Evolutionary conservation across 2,329 filamentous ascomycete genomes (phyloP).

Genomic region (Stemphylium vesicarium): DNA sequence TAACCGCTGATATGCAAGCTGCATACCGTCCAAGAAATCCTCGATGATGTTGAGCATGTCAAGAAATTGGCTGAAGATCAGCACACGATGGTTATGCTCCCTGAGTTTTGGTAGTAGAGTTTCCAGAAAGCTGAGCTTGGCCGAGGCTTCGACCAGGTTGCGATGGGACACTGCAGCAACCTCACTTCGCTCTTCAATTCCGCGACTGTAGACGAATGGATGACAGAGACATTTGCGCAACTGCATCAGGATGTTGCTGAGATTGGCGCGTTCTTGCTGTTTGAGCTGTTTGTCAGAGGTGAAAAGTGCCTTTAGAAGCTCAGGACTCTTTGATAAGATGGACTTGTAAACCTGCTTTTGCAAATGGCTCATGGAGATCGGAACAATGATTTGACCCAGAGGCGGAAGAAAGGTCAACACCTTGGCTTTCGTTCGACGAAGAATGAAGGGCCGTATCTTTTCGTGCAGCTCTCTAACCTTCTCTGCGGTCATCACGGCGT

Average conservation of each 20-base stretch:
- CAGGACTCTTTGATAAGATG: conserved; percentile 87
- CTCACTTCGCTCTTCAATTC: conserved; percentile 82
- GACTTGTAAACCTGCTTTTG: conserved; percentile 95
- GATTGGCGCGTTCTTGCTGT: conserved; percentile 73
- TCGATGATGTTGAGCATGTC: conserved; percentile 86
- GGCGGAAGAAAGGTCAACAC: conserved; percentile 91
- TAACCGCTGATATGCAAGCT: conserved; percentile 76
- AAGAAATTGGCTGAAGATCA: conserved; percentile 96
- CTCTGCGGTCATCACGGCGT: conserved; percentile 78
- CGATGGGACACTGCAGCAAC: conserved; percentile 69
- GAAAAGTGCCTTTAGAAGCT: conserved; percentile 88
- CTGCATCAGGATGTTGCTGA: conserved; percentile 96
- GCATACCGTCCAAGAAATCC: conserved; percentile 83
- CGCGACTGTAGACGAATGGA: conserved; percentile 89
- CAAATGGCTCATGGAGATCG: conserved; percentile 91
- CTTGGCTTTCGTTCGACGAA: conserved; percentile 84
- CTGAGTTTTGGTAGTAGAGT: conserved; percentile 86
- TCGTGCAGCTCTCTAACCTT: conserved; percentile 82
- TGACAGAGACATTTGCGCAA: conserved; percentile 93
- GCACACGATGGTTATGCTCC: conserved; percentile 83
- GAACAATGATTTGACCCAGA: conserved; percentile 93
- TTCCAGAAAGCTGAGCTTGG: conserved; percentile 84
- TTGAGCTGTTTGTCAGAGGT: conserved; percentile 66
- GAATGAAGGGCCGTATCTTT: conserved; percentile 75
- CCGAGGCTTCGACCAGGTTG: conserved; percentile 88